phyloP scores from a whole-genome alignment of 2,329 filamentous ascomycete genomes.

The Trichoderma koningii region DNA sequence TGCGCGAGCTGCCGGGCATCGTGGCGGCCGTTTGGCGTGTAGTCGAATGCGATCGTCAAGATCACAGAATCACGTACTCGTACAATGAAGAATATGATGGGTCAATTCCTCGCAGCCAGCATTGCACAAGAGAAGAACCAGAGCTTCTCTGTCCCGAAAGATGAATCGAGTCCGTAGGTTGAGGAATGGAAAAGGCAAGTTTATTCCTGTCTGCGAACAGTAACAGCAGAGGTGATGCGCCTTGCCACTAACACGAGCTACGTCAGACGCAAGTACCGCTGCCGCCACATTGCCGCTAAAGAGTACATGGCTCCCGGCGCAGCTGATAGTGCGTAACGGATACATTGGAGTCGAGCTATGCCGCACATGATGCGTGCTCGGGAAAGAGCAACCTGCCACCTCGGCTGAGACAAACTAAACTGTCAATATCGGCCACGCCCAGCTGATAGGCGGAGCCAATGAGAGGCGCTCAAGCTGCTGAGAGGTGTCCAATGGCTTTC shows the following conservation, averaged over 20 bases:
- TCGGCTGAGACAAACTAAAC: background rate
- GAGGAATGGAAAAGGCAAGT: conserved; percentile 2
- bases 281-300: background rate
- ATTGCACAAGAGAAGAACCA: background rate
- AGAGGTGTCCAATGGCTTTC: background rate
- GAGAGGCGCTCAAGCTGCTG: background rate
- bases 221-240: background rate
- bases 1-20: conserved; percentile 68
- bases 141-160: background rate
- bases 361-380: conserved; percentile 17
- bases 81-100: background rate
- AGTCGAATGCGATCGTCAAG: background rate
- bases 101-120: conserved; percentile 5
- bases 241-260: conserved; percentile 24
- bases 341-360: background rate
- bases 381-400: conserved; percentile 18
- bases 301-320: background rate
- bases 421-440: background rate
- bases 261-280: background rate
- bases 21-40: conserved; percentile 30
- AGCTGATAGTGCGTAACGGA: background rate
- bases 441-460: background rate
- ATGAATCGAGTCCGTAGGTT: background rate
- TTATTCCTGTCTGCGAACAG: background rate
- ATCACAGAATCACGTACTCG: background rate